Conservation (phyloP, 345 rosid genomes). For the Aegle marmelos region DNA sequence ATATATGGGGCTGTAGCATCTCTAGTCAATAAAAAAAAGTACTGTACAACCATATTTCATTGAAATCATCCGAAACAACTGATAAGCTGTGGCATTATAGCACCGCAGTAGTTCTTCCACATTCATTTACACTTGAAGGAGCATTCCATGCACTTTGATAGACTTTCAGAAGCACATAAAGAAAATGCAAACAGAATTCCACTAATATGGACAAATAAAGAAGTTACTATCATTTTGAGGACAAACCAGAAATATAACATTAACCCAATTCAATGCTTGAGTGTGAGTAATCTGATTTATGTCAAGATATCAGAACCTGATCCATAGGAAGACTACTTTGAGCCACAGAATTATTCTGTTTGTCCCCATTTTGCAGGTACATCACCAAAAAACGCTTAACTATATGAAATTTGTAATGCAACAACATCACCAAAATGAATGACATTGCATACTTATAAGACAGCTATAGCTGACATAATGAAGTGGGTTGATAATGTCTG, state of each 20-base stretch:
- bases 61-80: not conserved
- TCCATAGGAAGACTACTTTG: not conserved
- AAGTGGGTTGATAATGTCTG: not conserved
- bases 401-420: too few relatives aligned
- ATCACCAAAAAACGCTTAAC: not conserved
- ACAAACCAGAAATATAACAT: not conserved
- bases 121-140: not conserved
- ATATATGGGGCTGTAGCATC: not conserved
- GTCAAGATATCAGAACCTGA: not conserved
- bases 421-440: not conserved
- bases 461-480: not conserved
- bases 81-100: not conserved
- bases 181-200: too few relatives aligned
- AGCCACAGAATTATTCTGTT: not conserved
- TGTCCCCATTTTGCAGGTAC: not conserved
- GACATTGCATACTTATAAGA: not conserved
- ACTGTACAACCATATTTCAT: not conserved
- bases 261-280: not conserved
- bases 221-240: not conserved
- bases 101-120: not conserved
- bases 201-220: not conserved
- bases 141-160: not conserved
- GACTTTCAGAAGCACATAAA: not conserved
- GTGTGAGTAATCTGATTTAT: not conserved
- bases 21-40: not conserved